Evolutionary conservation across 371 early-diverging fungal genomes (phyloP), one percentile per base, ranked within the genome.

Genomic region (Basidiobolus meristosporus): DNA sequence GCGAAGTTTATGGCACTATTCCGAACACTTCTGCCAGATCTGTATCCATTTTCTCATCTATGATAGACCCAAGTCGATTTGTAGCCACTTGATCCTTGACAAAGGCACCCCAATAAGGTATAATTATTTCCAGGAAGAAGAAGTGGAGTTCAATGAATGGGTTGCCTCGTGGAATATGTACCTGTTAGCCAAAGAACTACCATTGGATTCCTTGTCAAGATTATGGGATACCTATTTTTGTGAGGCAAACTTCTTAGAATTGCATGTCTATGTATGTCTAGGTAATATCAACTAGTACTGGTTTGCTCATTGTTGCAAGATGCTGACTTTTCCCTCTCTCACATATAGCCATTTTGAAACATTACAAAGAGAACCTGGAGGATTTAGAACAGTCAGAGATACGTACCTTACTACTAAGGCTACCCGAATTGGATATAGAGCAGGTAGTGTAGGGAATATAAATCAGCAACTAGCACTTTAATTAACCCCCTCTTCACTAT

Each of bases 41-140:
- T 75, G 44, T 70, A 74, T 39, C 51, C 48, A 36, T 61, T 53
- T 40, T 61, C 61, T 29, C n/a, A n/a, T n/a, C n/a, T n/a, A n/a
- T n/a, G n/a, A n/a, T n/a, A n/a, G n/a, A n/a, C n/a, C n/a, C n/a
- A n/a, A n/a, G n/a, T n/a, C n/a, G n/a, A n/a, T n/a, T n/a, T n/a
- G n/a, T n/a, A n/a, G n/a, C n/a, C n/a, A n/a, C n/a, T n/a, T n/a
- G n/a, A n/a, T n/a, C n/a, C n/a, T n/a, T n/a, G n/a, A n/a, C n/a
- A n/a, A n/a, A n/a, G n/a, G n/a, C n/a, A n/a, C n/a, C n/a, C n/a
- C n/a, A n/a, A n/a, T n/a, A 31, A 51, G 51, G 34, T 43, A 46
- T 37, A 81, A 71, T 50, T 87, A 84, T 57, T 89, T 93, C 62
- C 88, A 90, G 55, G 93, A 93, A 37, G 93, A 93, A 46, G 90